Evolutionary conservation across 73 alveolate species (phyloP).

Genomic region (Blepharisma japonicum): DNA sequence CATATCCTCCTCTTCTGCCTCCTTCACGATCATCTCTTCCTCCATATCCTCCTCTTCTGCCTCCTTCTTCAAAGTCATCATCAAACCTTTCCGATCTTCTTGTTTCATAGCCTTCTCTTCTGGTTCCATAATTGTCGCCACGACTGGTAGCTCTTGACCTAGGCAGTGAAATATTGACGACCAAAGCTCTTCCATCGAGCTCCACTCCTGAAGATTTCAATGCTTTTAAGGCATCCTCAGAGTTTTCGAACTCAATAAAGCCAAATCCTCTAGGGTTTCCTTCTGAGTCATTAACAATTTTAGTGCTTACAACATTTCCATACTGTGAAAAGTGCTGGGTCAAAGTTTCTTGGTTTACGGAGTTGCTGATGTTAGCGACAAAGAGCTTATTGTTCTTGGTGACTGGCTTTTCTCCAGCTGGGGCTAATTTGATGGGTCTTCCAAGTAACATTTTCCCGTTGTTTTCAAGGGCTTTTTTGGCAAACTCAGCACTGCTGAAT

Average conservation of each 20-base stretch:
- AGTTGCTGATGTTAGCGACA: slow-evolving; percentile 81
- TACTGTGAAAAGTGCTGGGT: slow-evolving; percentile 67
- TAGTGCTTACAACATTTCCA: slow-evolving; percentile 70
- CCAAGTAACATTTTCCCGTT: not conserved
- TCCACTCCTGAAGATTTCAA: slow-evolving; percentile 60
- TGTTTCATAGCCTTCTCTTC: slow-evolving; percentile 34
- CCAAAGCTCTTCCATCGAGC: slow-evolving; percentile 74
- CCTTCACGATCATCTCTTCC: too few species aligned
- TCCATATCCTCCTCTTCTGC: too few species aligned
- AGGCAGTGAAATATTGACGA: slow-evolving; percentile 61
- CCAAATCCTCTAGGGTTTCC: slow-evolving; percentile 89
- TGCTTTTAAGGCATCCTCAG: slow-evolving; percentile 73
- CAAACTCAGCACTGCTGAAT: slow-evolving; percentile 42
- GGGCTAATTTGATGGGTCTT: not conserved
- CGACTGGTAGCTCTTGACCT: slow-evolving; percentile 32
- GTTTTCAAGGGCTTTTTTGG: slow-evolving; percentile 37
- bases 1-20: too few species aligned
- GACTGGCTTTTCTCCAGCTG: not conserved
- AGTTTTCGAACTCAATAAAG: slow-evolving; percentile 75
- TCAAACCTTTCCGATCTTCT: slow-evolving; percentile 33
- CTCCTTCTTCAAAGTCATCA: slow-evolving; percentile 37
- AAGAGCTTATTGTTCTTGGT: slow-evolving; percentile 46
- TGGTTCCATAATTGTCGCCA: slow-evolving; percentile 47
- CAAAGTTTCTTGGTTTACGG: slow-evolving; percentile 61
- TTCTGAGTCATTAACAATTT: slow-evolving; percentile 76